Conservation (phyloP, 1,284 basidiomycete species). For the Irpex lacteus region DNA sequence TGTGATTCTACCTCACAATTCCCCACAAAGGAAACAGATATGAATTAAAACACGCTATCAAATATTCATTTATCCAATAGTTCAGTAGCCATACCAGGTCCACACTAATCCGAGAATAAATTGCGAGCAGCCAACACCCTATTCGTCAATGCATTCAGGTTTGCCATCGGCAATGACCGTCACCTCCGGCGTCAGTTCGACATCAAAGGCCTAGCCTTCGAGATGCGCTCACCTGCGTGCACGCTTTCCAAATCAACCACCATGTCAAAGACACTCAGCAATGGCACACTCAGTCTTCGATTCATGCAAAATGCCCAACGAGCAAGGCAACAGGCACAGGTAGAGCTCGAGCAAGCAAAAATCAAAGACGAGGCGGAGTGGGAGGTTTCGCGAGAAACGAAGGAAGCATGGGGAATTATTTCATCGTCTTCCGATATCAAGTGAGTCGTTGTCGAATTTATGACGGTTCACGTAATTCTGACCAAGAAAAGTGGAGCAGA, state of each 20-base stretch:
- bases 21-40: background rate
- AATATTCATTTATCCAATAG: background rate
- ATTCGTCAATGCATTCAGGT: slow-evolving; percentile 78
- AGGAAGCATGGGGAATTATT: slow-evolving; percentile 53
- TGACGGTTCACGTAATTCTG: slow-evolving; percentile 13
- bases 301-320: slow-evolving; percentile 77
- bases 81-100: background rate
- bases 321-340: slow-evolving; percentile 48
- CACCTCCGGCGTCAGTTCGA: slow-evolving; percentile 89
- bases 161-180: slow-evolving; percentile 85
- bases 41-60: background rate
- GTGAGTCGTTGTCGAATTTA: slow-evolving; percentile 25
- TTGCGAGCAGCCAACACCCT: slow-evolving; percentile 83
- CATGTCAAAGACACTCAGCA: slow-evolving; percentile 64
- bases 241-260: background rate
- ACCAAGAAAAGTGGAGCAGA: background rate
- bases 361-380: slow-evolving; percentile 69
- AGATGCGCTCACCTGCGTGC: slow-evolving; percentile 73
- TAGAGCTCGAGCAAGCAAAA: slow-evolving; percentile 50
- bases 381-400: slow-evolving; percentile 57
- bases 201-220: slow-evolving; percentile 74
- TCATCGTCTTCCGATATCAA: slow-evolving; percentile 22
- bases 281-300: slow-evolving; percentile 61
- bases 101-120: slow-evolving; percentile 40
- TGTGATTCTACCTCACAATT: too few species aligned